phyloP scores from a whole-genome alignment of 805 yeast species.

The Yarrowia bubula region DNA sequence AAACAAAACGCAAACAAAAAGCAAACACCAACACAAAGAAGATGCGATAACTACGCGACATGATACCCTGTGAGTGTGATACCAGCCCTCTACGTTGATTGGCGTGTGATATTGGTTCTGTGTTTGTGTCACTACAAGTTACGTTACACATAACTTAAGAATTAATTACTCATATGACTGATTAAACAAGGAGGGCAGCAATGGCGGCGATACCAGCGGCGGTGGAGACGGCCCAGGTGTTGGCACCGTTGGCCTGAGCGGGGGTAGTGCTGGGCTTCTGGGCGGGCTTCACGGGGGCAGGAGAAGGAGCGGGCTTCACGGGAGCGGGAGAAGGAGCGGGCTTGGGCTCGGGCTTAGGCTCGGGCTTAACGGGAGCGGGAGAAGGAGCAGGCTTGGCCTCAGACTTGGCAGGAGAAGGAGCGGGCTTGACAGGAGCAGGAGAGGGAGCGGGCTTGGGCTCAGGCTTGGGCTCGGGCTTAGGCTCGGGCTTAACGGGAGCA shows the following conservation, averaged over 20 bases:
- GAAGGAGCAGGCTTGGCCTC: not conserved
- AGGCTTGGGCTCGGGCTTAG: not conserved
- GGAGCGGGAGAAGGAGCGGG: not conserved
- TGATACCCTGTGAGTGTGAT: too few relatives aligned
- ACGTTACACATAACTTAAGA: not conserved
- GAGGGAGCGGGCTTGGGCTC: not conserved
- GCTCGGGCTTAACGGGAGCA: not conserved
- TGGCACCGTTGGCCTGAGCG: not conserved
- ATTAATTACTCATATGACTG: not conserved
- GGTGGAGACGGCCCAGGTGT: conserved; percentile 16
- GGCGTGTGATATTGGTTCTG: too few relatives aligned
- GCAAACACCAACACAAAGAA: too few relatives aligned
- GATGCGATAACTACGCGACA: too few relatives aligned
- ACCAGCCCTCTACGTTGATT: too few relatives aligned
- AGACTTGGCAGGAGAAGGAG: not conserved
- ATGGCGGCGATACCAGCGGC: conserved; percentile 21
- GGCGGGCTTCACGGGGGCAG: not conserved
- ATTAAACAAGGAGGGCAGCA: not conserved
- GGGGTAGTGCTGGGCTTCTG: not conserved
- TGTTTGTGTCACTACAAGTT: too few relatives aligned
- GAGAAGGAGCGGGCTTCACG: not conserved
- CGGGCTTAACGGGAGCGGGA: not conserved
- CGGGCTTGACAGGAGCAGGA: not conserved
- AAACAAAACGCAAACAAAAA: too few relatives aligned
- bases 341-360: not conserved